Base-by-base conservation (phyloP, 1,284 basidiomycete species). In the Entoloma clypeatum region DNA sequence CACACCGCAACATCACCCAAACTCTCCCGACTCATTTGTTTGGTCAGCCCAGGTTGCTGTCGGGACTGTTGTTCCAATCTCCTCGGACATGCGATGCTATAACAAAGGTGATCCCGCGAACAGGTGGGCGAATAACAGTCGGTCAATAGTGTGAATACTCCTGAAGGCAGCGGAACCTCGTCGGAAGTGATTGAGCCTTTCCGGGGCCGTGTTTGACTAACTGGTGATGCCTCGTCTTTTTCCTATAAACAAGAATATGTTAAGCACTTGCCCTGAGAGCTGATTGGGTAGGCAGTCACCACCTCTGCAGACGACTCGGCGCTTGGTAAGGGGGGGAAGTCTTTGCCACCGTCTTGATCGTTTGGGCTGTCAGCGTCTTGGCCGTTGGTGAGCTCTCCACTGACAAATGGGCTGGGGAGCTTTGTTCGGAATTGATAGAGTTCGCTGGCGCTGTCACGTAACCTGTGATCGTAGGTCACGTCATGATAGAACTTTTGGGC, bases 401-500 rank as follows among this genome's bases (percentile, higher is more conserved):
- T 85, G 37, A 82, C 81, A 51, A 87, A 89, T 2, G 86, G 86
- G 57, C 80, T 86, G 5, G 79, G 76, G 28, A 91, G 57, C 54
- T 78, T 80, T 23, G 78, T 80, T 48, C 75, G 71, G 67, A 99
- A 98, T 62, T 96, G 94, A 64, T 98, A 99, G 21, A 99, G 68
- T 65, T 99, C 96, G 48, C 79, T 75, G 2, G 83, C 71, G 53
- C 83, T 92, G 64, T 99, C 96, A 36, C 96, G 75, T 48, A 99
- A 62, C 9, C 95, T 83, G 63, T 99, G 96, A 58, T 98, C 94
- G 61, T 99, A 99, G 5, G 95, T 97, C 50, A 99, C 96, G 57
- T 98, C 96, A 62, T 99, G 96, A 63, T 99, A 99, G 69, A 95
- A 98, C 68, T 98, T 99, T 68, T 99, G 96, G 9, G 93, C 89